Conservation (phyloP, 2,329 filamentous ascomycete genomes). For the Fulvia fulva region DNA sequence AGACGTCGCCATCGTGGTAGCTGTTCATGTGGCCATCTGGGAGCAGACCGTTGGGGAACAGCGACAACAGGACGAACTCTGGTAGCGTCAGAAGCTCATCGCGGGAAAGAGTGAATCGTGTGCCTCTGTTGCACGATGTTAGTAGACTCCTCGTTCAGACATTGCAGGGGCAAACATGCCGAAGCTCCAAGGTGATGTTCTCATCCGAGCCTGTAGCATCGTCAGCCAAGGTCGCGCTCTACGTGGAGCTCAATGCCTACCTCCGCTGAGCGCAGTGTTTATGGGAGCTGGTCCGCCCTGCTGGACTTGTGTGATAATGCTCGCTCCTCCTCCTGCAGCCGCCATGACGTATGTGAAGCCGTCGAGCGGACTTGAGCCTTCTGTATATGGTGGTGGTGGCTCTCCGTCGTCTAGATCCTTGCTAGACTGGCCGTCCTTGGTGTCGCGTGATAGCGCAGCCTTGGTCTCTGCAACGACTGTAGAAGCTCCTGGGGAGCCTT, state of each 20-base stretch:
- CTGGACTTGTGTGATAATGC: constrained; percentile 98
- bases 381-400: constrained; percentile 91
- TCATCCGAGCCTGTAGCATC: constrained; percentile 64
- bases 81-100: constrained; percentile 93
- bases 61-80: constrained; percentile 94
- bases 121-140: constrained; percentile 60
- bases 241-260: neutral
- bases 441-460: constrained; percentile 75
- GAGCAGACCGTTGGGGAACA: constrained; percentile 97
- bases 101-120: constrained; percentile 85
- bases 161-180: constrained; percentile 54
- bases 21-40: constrained; percentile 94
- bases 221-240: neutral
- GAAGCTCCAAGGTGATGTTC: constrained; percentile 88
- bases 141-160: neutral
- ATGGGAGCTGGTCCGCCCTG: constrained; percentile 82
- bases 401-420: constrained; percentile 77
- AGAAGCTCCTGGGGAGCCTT: constrained; percentile 43
- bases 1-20: constrained; percentile 87
- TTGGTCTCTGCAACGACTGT: constrained; percentile 70
- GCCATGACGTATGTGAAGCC: constrained; percentile 98
- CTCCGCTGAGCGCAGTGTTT: constrained; percentile 72
- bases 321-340: constrained; percentile 90
- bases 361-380: constrained; percentile 86
- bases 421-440: constrained; percentile 68